A percentile compares a stretch with the other conserved stretches of the same genome.
These are phyloP conservation scores for Collybia sordida DNA, from an alignment of 768 basidiomycete species.

Conservation along the genomic window DNA sequence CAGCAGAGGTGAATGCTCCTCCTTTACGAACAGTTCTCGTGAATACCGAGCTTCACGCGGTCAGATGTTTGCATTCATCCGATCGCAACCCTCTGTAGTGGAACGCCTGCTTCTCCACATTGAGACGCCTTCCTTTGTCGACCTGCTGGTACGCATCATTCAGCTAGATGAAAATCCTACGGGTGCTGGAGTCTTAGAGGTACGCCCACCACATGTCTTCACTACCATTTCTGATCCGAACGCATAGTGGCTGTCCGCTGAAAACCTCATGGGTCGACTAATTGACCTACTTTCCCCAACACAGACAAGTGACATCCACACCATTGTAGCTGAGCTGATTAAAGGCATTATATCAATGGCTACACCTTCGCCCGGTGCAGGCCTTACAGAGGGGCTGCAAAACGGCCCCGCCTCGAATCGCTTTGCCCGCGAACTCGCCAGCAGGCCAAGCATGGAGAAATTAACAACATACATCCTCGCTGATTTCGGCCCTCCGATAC, in stretches of 20 bases:
- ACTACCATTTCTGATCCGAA: constrained; percentile 8
- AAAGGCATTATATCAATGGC: constrained; percentile 95
- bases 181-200: constrained; percentile 83
- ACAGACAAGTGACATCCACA: constrained; percentile 74
- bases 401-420: constrained; percentile 78
- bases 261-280: constrained; percentile 79
- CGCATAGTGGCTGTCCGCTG: constrained; percentile 80
- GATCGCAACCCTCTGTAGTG: constrained; percentile 76
- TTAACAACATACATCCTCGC: constrained; percentile 77
- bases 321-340: constrained; percentile 85
- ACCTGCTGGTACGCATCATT: constrained; percentile 87
- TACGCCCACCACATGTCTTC: constrained; percentile 39
- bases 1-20: constrained; percentile 70
- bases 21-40: constrained; percentile 20
- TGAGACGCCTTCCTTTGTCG: constrained; percentile 88
- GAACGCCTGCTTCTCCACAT: constrained; percentile 83
- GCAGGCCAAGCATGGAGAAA: constrained; percentile 64
- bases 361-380: constrained; percentile 79
- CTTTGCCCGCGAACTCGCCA: constrained; percentile 87
- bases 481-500: constrained; percentile 43
- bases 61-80: constrained; percentile 93
- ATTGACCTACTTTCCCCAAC: constrained; percentile 81
- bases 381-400: constrained; percentile 66
- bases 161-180: constrained; percentile 84
- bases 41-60: constrained; percentile 25